phyloP scores from a whole-genome alignment of 2,329 filamentous ascomycete genomes.

The Pseudocercospora crystallina region DNA sequence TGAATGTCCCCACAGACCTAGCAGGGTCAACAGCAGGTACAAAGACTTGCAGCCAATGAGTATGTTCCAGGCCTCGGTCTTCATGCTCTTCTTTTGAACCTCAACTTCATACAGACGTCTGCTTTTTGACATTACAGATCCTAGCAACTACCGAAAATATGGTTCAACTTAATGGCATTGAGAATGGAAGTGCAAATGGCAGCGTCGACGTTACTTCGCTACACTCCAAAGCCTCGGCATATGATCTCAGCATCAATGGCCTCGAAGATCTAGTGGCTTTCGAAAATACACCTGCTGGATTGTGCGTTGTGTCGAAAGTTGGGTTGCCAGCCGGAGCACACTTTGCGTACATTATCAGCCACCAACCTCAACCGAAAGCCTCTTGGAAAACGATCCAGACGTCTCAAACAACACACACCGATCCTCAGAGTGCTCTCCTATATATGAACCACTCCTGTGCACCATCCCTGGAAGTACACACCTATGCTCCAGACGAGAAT shows the following conservation, averaged over 20 bases:
- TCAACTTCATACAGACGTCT: too few species aligned
- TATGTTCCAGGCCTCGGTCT: too few species aligned
- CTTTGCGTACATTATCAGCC: slow-evolving; percentile 50
- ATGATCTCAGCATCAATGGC: slow-evolving; percentile 31
- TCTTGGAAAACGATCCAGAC: slow-evolving; percentile 57
- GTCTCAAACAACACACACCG: slow-evolving; percentile 51
- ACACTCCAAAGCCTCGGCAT: slow-evolving; percentile 13
- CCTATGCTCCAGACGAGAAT: slow-evolving; percentile 32
- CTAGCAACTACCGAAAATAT: too few species aligned
- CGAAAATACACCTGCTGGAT: slow-evolving; percentile 39
- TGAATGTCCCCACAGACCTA: too few species aligned
- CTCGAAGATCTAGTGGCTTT: slow-evolving; percentile 43
- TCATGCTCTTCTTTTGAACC: too few species aligned
- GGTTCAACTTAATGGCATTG: too few species aligned
- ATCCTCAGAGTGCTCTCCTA: slow-evolving; percentile 57
- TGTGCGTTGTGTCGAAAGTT: slow-evolving; percentile 50
- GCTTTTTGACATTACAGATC: too few species aligned
- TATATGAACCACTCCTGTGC: slow-evolving; percentile 58
- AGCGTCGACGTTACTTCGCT: too few species aligned
- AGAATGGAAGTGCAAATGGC: too few species aligned
- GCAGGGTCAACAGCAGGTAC: too few species aligned
- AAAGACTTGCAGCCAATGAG: too few species aligned
- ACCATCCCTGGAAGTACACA: slow-evolving; percentile 56
- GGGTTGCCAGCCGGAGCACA: slow-evolving; percentile 52
- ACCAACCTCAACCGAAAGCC: slow-evolving; percentile 43